Percentiles rank a stretch among this genome's conserved stretches.
These are phyloP conservation scores for Chiua virens DNA, from an alignment of 768 basidiomycete genomes.

Conservation along the genomic window DNA sequence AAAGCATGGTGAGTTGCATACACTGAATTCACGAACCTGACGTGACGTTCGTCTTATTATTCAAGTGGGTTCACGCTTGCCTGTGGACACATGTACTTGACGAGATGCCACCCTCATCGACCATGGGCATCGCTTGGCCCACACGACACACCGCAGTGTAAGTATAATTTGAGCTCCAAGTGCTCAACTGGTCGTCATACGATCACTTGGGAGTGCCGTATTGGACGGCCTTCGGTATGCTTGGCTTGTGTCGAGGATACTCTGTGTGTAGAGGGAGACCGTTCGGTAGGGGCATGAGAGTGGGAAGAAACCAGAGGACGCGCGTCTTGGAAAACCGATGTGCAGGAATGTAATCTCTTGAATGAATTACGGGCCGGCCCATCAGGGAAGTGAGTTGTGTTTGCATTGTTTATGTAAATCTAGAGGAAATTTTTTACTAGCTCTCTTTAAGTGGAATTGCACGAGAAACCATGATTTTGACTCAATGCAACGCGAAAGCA, in stretches of 20 bases:
- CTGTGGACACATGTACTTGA: conserved; percentile 49
- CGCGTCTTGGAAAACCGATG: no score
- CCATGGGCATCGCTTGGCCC: conserved; percentile 35
- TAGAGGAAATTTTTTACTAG: no score
- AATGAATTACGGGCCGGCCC: no score
- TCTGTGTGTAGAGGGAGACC: conserved; percentile 37
- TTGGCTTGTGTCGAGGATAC: conserved; percentile 42
- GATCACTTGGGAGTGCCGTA: conserved; percentile 42
- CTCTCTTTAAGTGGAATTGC: no score
- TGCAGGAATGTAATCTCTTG: no score
- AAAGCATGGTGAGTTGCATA: conserved; percentile 51
- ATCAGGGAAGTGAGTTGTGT: no score
- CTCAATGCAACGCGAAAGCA: no score
- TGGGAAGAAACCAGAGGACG: conserved; percentile 41
- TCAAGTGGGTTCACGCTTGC: conserved; percentile 8
- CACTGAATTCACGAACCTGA: no score
- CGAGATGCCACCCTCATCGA: conserved; percentile 55
- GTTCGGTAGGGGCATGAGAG: conserved; percentile 35
- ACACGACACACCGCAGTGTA: conserved; percentile 41
- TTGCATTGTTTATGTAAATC: no score
- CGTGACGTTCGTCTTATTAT: no score
- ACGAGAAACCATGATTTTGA: no score
- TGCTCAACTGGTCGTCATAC: conserved; percentile 48
- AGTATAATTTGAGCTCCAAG: conserved; percentile 28
- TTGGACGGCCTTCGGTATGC: conserved; percentile 39